Percentiles rank a stretch among this genome's conserved stretches.
These are phyloP conservation scores for Seminavis robusta DNA, from an alignment of 108 stramenopile species.

Conservation along the genomic window DNA sequence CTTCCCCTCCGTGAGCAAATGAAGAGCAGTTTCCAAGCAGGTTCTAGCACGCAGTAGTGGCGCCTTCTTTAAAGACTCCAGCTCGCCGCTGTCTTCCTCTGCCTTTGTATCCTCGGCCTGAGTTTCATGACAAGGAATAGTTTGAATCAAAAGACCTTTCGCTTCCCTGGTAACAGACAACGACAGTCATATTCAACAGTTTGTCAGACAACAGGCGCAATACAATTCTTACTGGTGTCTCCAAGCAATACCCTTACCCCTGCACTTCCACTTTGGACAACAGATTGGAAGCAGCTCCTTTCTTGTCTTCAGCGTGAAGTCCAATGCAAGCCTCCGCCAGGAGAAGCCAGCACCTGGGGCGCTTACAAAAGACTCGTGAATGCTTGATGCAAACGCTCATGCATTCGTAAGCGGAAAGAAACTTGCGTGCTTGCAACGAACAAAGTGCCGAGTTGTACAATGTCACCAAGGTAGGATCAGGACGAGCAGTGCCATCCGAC, in stretches of 20 bases:
- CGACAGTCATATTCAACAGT: neutral
- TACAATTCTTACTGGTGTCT: neutral
- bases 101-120: constrained; percentile 4
- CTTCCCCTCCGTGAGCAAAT: constrained; percentile 8
- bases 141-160: constrained; percentile 1
- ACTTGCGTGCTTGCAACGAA: constrained; percentile 61
- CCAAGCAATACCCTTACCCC: neutral
- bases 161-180: constrained; percentile 7
- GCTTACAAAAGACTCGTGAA: constrained; percentile 29
- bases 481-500: constrained; percentile 57
- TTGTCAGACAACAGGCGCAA: neutral
- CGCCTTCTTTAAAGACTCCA: constrained; percentile 20
- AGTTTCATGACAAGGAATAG: too few species aligned
- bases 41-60: constrained; percentile 32
- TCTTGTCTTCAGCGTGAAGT: constrained; percentile 1
- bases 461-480: constrained; percentile 42
- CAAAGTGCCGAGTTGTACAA: constrained; percentile 69
- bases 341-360: constrained; percentile 65
- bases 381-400: constrained; percentile 48
- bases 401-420: constrained; percentile 56
- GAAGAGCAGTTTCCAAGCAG: constrained; percentile 16
- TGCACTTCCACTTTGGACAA: constrained; percentile 4
- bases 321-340: constrained; percentile 81
- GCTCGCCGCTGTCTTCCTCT: constrained; percentile 16
- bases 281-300: neutral